These are phyloP conservation scores for Trichosanthes cucumerina DNA, from an alignment of 306 rosid genomes.

Conservation along the genomic window DNA sequence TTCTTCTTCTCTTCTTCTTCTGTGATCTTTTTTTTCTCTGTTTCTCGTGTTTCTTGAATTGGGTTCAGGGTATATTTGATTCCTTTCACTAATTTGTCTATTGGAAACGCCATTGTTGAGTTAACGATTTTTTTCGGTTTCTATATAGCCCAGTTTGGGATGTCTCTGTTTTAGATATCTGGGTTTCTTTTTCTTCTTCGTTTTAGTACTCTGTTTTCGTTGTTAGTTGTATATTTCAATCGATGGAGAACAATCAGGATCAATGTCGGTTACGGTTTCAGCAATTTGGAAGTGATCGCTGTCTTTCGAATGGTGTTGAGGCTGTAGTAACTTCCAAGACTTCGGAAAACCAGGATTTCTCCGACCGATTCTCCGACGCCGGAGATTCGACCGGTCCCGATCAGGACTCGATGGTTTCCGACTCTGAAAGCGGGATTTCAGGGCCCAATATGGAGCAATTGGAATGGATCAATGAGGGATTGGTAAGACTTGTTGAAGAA, in stretches of 20 bases:
- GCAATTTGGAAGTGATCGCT: background rate
- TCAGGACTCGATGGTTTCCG: constrained; percentile 46
- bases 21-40: background rate
- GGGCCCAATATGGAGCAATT: constrained; percentile 12
- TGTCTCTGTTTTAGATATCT: constrained; percentile 5
- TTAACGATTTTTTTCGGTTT: background rate
- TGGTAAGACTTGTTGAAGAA: constrained; percentile 28
- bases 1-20: background rate
- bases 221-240: background rate
- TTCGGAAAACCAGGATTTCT: background rate
- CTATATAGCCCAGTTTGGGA: background rate
- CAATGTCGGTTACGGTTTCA: background rate
- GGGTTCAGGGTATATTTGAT: background rate
- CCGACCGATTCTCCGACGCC: background rate
- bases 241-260: constrained; percentile 22
- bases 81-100: background rate
- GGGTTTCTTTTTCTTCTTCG: background rate
- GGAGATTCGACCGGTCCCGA: constrained; percentile 7
- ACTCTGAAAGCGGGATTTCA: constrained; percentile 41
- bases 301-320: background rate
- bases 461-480: constrained; percentile 3
- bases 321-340: background rate
- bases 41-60: background rate
- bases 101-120: background rate
- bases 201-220: background rate